Base-by-base conservation (phyloP, 1,284 basidiomycete species). In the Ganoderma lucidum region DNA sequence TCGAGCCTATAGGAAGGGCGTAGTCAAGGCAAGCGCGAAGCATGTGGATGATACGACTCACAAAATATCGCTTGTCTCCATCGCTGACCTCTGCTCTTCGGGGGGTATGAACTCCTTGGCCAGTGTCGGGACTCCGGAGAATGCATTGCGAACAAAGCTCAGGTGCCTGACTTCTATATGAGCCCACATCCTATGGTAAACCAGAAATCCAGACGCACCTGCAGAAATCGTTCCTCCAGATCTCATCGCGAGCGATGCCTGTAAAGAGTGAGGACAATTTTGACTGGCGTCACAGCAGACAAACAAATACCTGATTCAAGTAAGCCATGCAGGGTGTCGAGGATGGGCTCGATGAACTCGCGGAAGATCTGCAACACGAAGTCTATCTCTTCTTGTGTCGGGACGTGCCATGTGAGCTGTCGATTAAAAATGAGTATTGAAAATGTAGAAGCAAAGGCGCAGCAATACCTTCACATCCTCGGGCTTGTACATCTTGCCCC, bases 221-320 rank as follows among this genome's bases (percentile, higher is more conserved):
- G 81, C 96, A 97, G 77, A 97, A 96, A 75, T 97, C 94, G 80
- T 96, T 97, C 35, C 92, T 88, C 96, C 96, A 98, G 17, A 84
- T 75, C 30, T 86, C 85, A 78, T 92, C 88, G 19, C 88, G 84
- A 15, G 78, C 71, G 51, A 84, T 76, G 37, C 78, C 80, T 83
- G 61, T 35, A 45, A 4, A 66, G 37, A 78, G 42, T 58, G 82
- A 23, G 19, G 53, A 63, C 4, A 32, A 32, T 32, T 65, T 30
- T 58, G 17, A 66, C 23, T 23, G 70, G 44, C 62, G 17, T 48
- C 55, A 30, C 48, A 78, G 81, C 59, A 14, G 12, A 6, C 5
- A 32, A 12, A 32, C 12, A 56, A 32, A 56, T 76, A 88, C 90
- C 85, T 55, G 86, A 83, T 42, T 85, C 80, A 15, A 95, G 80